Conservation (phyloP, 352 stramenopile genomes). For the Globisporangium solare region DNA sequence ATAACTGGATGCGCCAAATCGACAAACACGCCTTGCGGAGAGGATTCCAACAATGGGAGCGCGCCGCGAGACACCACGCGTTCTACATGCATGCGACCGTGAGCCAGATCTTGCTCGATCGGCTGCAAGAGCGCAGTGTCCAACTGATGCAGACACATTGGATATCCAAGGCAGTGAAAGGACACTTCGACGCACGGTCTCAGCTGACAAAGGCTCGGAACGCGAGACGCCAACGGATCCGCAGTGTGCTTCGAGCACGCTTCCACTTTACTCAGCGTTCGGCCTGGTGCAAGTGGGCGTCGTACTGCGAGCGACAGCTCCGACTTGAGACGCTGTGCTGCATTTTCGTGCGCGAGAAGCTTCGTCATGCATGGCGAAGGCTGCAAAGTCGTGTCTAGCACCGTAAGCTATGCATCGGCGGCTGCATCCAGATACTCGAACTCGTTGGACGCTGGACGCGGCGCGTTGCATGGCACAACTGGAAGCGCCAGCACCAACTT, state of each 20-base stretch:
- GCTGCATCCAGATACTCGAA: background rate
- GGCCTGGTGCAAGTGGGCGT: no score
- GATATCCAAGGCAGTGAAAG: background rate
- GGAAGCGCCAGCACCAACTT: conserved; percentile 7
- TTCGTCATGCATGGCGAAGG: background rate
- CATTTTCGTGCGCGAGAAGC: no score
- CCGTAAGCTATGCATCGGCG: background rate
- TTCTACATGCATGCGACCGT: conserved; percentile 7
- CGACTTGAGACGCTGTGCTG: no score
- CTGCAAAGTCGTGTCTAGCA: background rate
- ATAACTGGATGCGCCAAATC: background rate
- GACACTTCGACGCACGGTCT: conserved; percentile 3
- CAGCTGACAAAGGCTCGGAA: background rate
- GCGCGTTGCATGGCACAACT: conserved; percentile 11
- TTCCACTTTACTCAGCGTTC: no score
- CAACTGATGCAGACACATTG: background rate
- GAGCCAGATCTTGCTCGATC: conserved; percentile 9
- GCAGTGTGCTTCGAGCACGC: no score
- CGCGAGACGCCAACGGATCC: no score
- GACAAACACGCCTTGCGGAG: background rate
- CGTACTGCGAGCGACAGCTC: no score
- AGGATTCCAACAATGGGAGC: conserved; percentile 10
- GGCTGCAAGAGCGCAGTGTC: conserved; percentile 1
- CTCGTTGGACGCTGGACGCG: background rate
- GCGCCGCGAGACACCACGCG: background rate